A percentile compares a stretch with the other conserved stretches of the same genome.
These are phyloP conservation scores for Xylariales sp. DNA, from an alignment of 2,329 filamentous ascomycete genomes.

Conservation along the genomic window DNA sequence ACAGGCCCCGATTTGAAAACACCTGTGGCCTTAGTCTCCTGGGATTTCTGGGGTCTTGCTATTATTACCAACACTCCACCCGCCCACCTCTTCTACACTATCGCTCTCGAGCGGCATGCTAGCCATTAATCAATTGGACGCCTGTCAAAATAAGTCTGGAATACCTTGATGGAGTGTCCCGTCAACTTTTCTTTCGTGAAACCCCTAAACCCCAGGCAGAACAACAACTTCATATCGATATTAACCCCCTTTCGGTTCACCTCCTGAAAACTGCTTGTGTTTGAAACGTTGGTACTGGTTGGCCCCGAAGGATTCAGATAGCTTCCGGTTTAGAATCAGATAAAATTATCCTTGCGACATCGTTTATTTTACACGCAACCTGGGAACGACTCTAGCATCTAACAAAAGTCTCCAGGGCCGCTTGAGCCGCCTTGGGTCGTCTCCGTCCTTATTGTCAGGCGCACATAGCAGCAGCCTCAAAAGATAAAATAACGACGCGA, in stretches of 20 bases:
- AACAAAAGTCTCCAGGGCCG: slow-evolving; percentile 4
- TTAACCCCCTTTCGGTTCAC: slow-evolving; percentile 21
- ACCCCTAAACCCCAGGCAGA: not conserved
- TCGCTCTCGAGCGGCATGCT: slow-evolving; percentile 9
- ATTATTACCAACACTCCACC: slow-evolving; percentile 33
- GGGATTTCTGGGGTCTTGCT: slow-evolving; percentile 32
- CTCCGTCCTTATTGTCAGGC: not conserved
- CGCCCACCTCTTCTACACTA: slow-evolving; percentile 15
- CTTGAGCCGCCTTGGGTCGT: slow-evolving; percentile 15
- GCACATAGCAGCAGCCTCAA: slow-evolving; percentile 13
- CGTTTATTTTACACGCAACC: slow-evolving; percentile 7
- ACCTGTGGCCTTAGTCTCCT: slow-evolving; percentile 14
- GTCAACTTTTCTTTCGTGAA: slow-evolving; percentile 6
- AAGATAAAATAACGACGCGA: slow-evolving; percentile 18
- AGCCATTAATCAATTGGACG: slow-evolving; percentile 15
- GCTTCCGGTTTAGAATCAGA: slow-evolving; percentile 30
- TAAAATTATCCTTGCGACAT: slow-evolving; percentile 24
- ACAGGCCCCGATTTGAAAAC: slow-evolving; percentile 22
- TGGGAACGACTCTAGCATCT: slow-evolving; percentile 16
- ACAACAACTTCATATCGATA: not conserved
- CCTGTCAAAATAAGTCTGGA: slow-evolving; percentile 18
- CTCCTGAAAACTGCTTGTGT: slow-evolving; percentile 25
- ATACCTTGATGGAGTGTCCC: slow-evolving; percentile 7
- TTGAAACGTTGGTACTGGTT: slow-evolving; percentile 21
- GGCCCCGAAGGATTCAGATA: slow-evolving; percentile 22